phyloP scores from a whole-genome alignment of 1,284 basidiomycete species.

The Trichosporon faecale region DNA sequence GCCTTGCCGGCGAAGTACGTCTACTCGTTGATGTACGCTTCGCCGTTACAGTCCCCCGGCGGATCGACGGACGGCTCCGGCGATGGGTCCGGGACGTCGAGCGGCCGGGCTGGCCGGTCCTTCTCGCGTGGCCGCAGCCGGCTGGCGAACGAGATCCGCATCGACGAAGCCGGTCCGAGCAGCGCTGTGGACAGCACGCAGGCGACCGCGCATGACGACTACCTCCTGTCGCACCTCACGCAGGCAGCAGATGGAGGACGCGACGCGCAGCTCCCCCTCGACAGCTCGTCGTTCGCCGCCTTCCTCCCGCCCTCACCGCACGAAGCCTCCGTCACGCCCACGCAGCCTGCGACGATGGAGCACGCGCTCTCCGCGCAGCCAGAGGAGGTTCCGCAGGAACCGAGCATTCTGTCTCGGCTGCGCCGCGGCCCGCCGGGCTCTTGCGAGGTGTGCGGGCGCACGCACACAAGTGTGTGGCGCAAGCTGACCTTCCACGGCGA shows the following conservation, averaged over 20 bases:
- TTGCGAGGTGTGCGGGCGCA: conserved; percentile 47
- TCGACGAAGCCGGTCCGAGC: conserved; percentile 15
- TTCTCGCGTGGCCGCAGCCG: conserved; percentile 15
- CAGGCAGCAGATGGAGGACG: conserved; percentile 11
- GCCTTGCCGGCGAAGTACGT: conserved; percentile 11
- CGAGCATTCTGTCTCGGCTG: conserved; percentile 34
- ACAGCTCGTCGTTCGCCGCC: conserved; percentile 34
- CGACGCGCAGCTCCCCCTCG: conserved; percentile 21
- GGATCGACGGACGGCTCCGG: not conserved
- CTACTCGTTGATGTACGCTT: conserved; percentile 10
- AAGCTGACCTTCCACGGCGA: conserved; percentile 37
- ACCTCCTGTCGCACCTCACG: conserved; percentile 34
- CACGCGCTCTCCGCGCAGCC: not conserved
- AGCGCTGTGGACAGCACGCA: conserved; percentile 16
- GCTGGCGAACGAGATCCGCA: conserved; percentile 21
- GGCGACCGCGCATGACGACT: conserved; percentile 32
- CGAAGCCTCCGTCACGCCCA: not conserved
- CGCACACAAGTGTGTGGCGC: conserved; percentile 48
- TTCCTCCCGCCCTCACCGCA: conserved; percentile 30
- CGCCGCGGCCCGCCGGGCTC: conserved; percentile 44
- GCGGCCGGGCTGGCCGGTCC: conserved; percentile 2
- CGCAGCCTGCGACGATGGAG: conserved; percentile 1
- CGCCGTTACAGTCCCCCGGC: not conserved
- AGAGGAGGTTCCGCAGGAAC: conserved; percentile 4
- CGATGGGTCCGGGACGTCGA: not conserved